Evolutionary conservation across 148 eudicot species (phyloP), one percentile per base, ranked within the genome.

Genomic region (Fagopyrum homotropicum): DNA sequence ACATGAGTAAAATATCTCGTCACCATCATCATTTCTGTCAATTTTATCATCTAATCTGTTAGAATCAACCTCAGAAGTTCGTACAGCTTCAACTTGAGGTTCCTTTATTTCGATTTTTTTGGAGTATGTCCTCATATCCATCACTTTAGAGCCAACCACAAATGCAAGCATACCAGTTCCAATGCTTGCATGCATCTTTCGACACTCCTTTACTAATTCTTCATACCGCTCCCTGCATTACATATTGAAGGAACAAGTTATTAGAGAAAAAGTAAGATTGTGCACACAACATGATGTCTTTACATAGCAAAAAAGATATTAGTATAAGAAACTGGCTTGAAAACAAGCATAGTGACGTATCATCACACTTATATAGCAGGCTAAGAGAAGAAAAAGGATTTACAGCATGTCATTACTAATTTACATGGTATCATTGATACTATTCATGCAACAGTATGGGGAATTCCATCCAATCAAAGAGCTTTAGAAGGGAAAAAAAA

Each of bases 101-200:
- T 89, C 91, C 72, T 85, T 82, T 82, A 72, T 84, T 46, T 79
- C 86, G 47, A 83, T 86, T 45, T 87, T 92, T 83, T 80, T 89
- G 55, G 93, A 85, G 78, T 85, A 89, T 43, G 88, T 86, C 82
- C 98, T 84, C 87, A 88, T 86, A 82, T 94, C 98, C 98, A 94
- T 91, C 77, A 94, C 92, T 82, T 94, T 94, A 72, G 97, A 89
- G 66, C 98, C 98, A 77, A 91, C 93, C 70, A 85, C 88, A 83
- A 88, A 91, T 75, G 98, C 98, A 79, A 94, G 91, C 49, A 92
- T 82, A 63, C 98, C 98, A 22, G 98, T 94, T 68, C 98, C 98
- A 72, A 94, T 83, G 86, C 98, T 94, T 61, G 98, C 87, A 85
- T 94, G 97, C 98, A 94, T 94, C 83, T 78, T 78, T 83, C 91